Conservation (phyloP, 805 yeast species). For the Kuraishia ogatae region DNA sequence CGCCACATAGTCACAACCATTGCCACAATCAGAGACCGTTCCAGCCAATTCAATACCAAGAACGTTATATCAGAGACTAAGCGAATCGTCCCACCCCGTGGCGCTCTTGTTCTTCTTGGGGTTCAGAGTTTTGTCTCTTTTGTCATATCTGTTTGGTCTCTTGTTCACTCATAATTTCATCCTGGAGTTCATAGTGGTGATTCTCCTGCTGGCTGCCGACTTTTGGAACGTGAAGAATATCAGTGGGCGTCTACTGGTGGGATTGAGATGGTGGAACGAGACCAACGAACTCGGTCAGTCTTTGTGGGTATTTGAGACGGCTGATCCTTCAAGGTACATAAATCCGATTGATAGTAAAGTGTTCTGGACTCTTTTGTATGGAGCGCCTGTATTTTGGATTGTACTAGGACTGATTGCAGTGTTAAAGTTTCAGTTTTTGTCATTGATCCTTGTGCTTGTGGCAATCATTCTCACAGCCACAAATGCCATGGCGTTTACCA, state of each 20-base stretch:
- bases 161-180: constrained; percentile 60
- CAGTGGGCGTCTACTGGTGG: constrained; percentile 83
- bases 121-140: constrained; percentile 54
- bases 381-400: constrained; percentile 70
- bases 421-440: constrained; percentile 65
- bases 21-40: constrained; percentile 1
- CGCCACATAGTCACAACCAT: not conserved
- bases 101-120: constrained; percentile 59
- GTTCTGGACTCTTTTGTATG: constrained; percentile 77
- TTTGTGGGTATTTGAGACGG: constrained; percentile 84
- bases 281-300: constrained; percentile 54
- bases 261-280: constrained; percentile 97
- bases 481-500: constrained; percentile 83
- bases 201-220: constrained; percentile 76
- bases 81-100: constrained; percentile 77
- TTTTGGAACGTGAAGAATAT: constrained; percentile 93
- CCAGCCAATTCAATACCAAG: not conserved
- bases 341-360: constrained; percentile 89
- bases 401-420: constrained; percentile 70
- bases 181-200: constrained; percentile 68
- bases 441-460: constrained; percentile 53
- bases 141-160: constrained; percentile 63
- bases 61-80: constrained; percentile 33
- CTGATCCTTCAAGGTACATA: constrained; percentile 61
- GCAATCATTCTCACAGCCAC: constrained; percentile 69